A percentile compares a stretch with the other conserved stretches of the same genome.
Conservation (phyloP, 2,329 filamentous ascomycete species). For the Thelonectria olida region DNA sequence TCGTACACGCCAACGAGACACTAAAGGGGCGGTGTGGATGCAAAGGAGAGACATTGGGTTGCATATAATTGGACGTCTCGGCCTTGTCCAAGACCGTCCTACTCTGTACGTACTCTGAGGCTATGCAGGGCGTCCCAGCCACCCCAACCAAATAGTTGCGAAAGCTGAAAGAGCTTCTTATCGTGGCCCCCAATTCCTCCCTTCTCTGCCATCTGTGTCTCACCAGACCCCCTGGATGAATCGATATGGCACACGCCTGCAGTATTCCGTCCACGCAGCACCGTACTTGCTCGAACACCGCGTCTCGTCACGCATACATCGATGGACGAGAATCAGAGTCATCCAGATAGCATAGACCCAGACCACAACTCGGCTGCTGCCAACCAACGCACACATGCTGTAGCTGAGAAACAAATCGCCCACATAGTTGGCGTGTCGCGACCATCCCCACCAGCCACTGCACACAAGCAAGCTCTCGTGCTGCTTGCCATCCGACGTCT, state of each 20-base stretch:
- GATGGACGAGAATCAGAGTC: constrained; percentile 53
- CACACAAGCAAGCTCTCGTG: constrained; percentile 46
- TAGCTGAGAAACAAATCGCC: constrained; percentile 44
- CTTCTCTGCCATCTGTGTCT: neutral
- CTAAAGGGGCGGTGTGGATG: neutral
- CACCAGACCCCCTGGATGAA: constrained; percentile 48
- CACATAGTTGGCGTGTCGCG: constrained; percentile 42
- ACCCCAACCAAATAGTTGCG: no score
- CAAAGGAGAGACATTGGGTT: neutral
- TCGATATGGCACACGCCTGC: constrained; percentile 51
- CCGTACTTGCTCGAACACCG: constrained; percentile 57
- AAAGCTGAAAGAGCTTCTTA: no score
- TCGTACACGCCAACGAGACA: neutral
- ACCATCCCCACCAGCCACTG: constrained; percentile 44
- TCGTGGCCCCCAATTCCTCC: neutral
- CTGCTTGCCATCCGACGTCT: constrained; percentile 51
- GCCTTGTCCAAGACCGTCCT: neutral
- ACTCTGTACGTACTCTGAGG: no score
- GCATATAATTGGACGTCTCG: neutral
- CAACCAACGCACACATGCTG: constrained; percentile 53
- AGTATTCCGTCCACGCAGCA: constrained; percentile 54
- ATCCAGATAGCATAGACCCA: constrained; percentile 58
- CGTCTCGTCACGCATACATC: constrained; percentile 56
- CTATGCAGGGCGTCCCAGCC: neutral
- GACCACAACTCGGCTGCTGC: constrained; percentile 48